Conservation (phyloP, 257 asterid species). For the Striga asiatica region DNA sequence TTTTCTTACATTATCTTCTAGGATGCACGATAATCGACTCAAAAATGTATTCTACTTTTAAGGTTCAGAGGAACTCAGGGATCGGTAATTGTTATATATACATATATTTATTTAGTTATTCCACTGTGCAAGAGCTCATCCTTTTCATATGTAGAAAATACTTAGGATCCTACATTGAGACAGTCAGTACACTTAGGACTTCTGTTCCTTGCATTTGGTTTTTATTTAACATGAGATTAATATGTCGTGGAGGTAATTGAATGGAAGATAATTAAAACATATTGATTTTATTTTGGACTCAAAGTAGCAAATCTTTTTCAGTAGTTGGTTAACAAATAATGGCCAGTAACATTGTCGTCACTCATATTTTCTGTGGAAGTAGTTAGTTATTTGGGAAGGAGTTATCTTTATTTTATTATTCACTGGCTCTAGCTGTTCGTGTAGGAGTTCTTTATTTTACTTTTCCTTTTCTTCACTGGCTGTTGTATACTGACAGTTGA, state of each 20-base stretch:
- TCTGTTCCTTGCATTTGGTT: background rate
- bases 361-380: no score
- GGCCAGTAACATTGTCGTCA: no score
- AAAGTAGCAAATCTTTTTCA: no score
- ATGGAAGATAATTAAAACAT: no score
- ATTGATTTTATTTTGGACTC: background rate
- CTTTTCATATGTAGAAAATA: no score
- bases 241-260: no score
- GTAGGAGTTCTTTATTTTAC: background rate
- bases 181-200: background rate
- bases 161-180: background rate
- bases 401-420: background rate
- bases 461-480: background rate
- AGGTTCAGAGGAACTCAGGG: background rate
- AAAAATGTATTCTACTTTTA: background rate
- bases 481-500: slow-evolving; percentile 2
- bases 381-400: background rate
- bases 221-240: no score
- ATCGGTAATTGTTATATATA: background rate
- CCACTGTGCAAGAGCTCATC: no score
- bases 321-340: background rate
- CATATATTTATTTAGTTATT: no score
- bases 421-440: background rate
- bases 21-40: slow-evolving; percentile 2
- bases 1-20: background rate